These are phyloP conservation scores for Neobulgaria alba DNA, from an alignment of 2,329 filamentous ascomycete genomes.

Conservation along the genomic window DNA sequence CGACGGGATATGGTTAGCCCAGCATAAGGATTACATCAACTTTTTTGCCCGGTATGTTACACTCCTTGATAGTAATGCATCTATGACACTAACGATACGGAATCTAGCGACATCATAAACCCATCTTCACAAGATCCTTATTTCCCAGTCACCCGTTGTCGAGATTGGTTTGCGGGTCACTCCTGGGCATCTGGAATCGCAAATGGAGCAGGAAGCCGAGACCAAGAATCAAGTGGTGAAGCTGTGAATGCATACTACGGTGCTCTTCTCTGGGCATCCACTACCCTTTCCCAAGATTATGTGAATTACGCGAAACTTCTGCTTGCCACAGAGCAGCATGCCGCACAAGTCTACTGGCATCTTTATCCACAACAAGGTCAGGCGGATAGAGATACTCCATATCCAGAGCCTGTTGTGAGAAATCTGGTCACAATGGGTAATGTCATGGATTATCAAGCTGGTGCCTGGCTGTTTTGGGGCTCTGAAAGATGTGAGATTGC, in stretches of 20 bases:
- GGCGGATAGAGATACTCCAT: not conserved
- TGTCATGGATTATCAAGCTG: not conserved
- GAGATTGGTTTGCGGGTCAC: conserved; percentile 94
- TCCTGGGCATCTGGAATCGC: conserved; percentile 82
- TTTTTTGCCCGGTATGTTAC: conserved; percentile 53
- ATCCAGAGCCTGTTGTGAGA: not conserved
- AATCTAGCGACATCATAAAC: conserved; percentile 59
- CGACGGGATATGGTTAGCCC: conserved; percentile 63
- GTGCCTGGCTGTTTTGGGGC: not conserved
- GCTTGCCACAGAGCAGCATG: not conserved
- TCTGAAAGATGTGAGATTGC: not conserved
- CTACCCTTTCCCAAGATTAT: not conserved
- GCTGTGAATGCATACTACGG: conserved; percentile 47
- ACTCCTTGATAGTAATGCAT: not conserved
- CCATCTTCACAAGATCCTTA: conserved; percentile 59
- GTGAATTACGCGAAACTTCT: not conserved
- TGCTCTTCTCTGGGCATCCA: not conserved
- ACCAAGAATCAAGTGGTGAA: conserved; percentile 84
- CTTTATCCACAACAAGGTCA: not conserved
- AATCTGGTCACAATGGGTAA: not conserved
- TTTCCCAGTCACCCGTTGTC: conserved; percentile 75
- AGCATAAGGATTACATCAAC: conserved; percentile 75
- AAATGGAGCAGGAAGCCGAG: conserved; percentile 64
- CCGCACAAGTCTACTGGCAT: not conserved
- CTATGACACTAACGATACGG: not conserved